Evolutionary conservation across 352 stramenopile genomes (phyloP), one percentile per base, ranked within the genome.

Genomic region (Globisporangium viniferum): DNA sequence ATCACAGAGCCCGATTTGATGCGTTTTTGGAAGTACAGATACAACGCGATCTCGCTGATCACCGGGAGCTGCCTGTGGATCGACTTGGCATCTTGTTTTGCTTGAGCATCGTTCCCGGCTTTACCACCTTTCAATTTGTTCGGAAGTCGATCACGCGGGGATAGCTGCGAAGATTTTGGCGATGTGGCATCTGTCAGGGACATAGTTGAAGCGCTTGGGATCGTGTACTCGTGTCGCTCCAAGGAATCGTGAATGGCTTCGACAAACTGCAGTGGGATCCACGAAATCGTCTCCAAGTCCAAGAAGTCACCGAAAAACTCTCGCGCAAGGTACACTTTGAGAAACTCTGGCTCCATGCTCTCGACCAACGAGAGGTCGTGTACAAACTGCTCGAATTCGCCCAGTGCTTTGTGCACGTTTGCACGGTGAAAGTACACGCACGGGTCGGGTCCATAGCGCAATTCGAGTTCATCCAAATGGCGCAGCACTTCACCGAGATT

Each of bases 391-490:
- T 72, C 53, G 31, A 89, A 65, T 2, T 86, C 72, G 0, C 82
- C 82, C 1, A 80, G 79, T 0, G 82, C 82, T 10, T 79, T 77
- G 54, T 89, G 67, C 0, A 82, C 48, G 35, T 84, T 86, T 0
- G 80, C 77, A 33, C 82, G 76, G 62, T 90, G 82, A 44, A 90
- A 89, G 62, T 88, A 89, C 24, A 89, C 31, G 63, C 77, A 87
- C 8, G 77, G 33, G 56, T 90, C 80, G 0, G 80, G 82, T 2
- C 80, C 82, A 29, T 90, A 90, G 2, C 82, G 79, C 55, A 68
- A 77, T 49, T 89, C 82, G 27, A 89, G 62, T 62, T 90, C 80
- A 24, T 80, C 74, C 27, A 90, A 59, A 54, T 90, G 81, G 2
- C 78, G 73, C 33, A 89, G 36, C 0, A 78, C 62, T 56, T 90